Conservation (phyloP, 768 basidiomycete species). For the Tulasnella sp. region DNA sequence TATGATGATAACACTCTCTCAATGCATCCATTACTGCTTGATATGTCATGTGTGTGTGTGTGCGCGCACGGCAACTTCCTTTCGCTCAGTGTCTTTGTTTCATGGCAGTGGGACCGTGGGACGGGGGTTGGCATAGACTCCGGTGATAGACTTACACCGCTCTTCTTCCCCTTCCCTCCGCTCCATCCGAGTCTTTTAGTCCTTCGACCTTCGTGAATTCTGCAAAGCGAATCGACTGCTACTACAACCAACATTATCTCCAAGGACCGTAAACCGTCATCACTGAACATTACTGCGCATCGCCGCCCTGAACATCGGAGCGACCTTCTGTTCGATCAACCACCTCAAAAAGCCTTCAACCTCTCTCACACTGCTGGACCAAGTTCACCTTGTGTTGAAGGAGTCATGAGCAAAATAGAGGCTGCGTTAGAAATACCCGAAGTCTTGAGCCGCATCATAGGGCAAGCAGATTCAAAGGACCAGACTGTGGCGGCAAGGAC, state of each 20-base stretch:
- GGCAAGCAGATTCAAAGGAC: background rate
- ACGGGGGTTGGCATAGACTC: background rate
- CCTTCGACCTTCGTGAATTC: background rate
- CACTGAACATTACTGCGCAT: background rate
- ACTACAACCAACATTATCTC: background rate
- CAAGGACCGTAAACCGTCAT: background rate
- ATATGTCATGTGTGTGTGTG: background rate
- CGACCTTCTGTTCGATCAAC: background rate
- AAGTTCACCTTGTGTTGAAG: background rate
- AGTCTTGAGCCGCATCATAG: conserved; percentile 3
- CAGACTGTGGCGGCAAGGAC: conserved; percentile 5
- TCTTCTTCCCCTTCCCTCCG: background rate
- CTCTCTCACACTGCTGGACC: background rate
- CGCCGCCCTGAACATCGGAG: background rate
- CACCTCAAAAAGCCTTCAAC: background rate
- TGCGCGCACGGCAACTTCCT: background rate
- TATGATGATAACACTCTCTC: background rate
- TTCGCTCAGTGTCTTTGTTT: background rate
- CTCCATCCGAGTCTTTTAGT: background rate
- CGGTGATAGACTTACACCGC: background rate
- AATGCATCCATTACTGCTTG: background rate
- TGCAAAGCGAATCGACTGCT: background rate
- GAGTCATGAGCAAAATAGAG: background rate
- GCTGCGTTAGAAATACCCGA: conserved; percentile 9
- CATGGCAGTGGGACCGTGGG: background rate